Base-by-base conservation (phyloP, 2,329 filamentous ascomycete species). In the Fusarium cyanostomum region DNA sequence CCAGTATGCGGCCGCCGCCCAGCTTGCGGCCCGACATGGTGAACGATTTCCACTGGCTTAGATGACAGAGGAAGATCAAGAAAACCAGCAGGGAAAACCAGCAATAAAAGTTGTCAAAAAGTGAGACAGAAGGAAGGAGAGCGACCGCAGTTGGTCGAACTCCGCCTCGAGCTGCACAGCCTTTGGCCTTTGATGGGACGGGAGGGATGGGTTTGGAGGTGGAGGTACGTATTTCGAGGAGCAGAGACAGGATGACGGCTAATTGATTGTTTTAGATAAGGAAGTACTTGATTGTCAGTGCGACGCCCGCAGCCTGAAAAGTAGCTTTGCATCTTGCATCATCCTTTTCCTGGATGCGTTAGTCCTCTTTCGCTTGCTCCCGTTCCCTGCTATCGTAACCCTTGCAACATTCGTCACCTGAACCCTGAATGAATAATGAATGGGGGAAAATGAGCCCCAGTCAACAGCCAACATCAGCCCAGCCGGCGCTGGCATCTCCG, bases 1-100 rank as follows among this genome's bases (percentile, higher is more conserved):
- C 94, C 71, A 97, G 82, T 73, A 97, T 89, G 80, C 94, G 89
- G 76, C 94, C 94, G 79, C 94, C 94, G 78, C 94, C 94, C 77
- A 97, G 86, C 82, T 91, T 94, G 82, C 92, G 88, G 77, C 86
- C 85, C 71, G 92, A 90, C 92, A 96, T 96, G 77, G 71, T 62
- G 63, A 49, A 53, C 46, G 33, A 33, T 46, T 37, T 26, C 15
- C 27, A 9, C 35, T 35, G 37, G 13, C 16, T 35, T 35, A 24
- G 8, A 7, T 21, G 33, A 27, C 13, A 24, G 27, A 27, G 48
- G 35, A 31, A 27, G 13, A 15, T 12, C 28, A 43, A 30, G 30
- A 52, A 37, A 41, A 31, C 16, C 7, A 15, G n/a, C 45, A 13
- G 27, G 26, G 28, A 52, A 45, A 18, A 27, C 2, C 26, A 12